Conservation (phyloP, 371 early-diverging fungal genomes). For the Saksenaea oblongispora region DNA sequence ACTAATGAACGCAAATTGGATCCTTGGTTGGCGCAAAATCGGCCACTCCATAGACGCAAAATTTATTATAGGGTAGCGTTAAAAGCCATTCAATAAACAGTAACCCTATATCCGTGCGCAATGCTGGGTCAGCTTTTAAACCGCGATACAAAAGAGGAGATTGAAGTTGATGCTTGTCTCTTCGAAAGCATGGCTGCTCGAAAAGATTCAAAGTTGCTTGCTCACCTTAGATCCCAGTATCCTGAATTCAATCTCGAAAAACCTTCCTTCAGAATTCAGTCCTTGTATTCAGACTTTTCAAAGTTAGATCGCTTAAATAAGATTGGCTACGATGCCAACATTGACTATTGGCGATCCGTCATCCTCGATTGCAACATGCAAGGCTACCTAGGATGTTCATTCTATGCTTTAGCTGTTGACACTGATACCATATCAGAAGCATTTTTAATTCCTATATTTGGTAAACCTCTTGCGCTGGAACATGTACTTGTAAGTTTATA, state of each 20-base stretch:
- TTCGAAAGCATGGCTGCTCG: not conserved
- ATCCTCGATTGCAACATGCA: conserved; percentile 25
- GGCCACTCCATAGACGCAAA: no score
- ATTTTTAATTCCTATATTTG: conserved; percentile 15
- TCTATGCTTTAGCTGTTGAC: conserved; percentile 12
- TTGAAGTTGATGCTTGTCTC: not conserved
- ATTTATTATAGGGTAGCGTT: no score
- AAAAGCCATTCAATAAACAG: no score
- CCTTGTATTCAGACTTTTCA: conserved; percentile 24
- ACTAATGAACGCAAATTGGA: no score
- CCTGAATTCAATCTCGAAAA: conserved; percentile 15
- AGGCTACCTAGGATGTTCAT: conserved; percentile 10
- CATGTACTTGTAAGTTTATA: conserved; percentile 18
- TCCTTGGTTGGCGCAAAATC: no score
- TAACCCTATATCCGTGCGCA: no score
- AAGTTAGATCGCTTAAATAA: conserved; percentile 14
- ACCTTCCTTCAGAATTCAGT: conserved; percentile 14
- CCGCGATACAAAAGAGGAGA: not conserved
- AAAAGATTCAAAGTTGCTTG: not conserved
- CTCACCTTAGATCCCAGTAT: conserved; percentile 16
- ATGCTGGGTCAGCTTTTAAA: no score
- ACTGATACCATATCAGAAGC: conserved; percentile 3
- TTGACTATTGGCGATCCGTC: conserved; percentile 23
- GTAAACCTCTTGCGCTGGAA: conserved; percentile 21
- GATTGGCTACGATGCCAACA: conserved; percentile 22